Conservation (phyloP, 2,329 filamentous ascomycete genomes). For the Fusarium sp. region DNA sequence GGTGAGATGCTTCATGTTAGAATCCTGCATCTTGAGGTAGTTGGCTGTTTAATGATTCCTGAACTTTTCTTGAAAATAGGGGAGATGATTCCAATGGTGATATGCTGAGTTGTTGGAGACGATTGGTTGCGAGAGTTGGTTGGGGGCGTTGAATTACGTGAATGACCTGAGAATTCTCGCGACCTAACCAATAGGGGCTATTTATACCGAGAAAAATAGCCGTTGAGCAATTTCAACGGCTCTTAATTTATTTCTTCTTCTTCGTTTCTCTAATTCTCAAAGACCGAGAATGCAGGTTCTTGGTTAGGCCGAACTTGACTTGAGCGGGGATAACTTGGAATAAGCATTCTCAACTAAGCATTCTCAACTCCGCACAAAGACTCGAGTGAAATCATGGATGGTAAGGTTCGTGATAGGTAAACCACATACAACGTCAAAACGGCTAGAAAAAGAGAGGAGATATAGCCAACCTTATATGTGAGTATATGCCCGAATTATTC, state of each 20-base stretch:
- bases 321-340: background rate
- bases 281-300: conserved; percentile 1
- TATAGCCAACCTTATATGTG: no score
- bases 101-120: background rate
- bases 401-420: background rate
- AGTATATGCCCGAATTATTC: no score
- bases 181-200: background rate
- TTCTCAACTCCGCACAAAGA: background rate
- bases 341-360: background rate
- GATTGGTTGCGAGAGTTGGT: background rate
- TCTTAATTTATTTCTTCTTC: background rate
- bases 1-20: conserved; percentile 43
- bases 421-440: background rate
- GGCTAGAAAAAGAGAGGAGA: background rate
- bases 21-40: conserved; percentile 40
- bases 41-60: background rate
- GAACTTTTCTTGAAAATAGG: background rate
- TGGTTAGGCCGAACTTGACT: background rate
- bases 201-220: background rate
- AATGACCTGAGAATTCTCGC: background rate
- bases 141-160: background rate
- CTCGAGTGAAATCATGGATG: background rate
- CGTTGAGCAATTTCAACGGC: no score
- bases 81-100: background rate
- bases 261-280: background rate